Percentiles rank a stretch among this genome's conserved stretches.
Evolutionary conservation across 2,329 filamentous ascomycete species (phyloP).

Genomic region (Epichloe typhina): DNA sequence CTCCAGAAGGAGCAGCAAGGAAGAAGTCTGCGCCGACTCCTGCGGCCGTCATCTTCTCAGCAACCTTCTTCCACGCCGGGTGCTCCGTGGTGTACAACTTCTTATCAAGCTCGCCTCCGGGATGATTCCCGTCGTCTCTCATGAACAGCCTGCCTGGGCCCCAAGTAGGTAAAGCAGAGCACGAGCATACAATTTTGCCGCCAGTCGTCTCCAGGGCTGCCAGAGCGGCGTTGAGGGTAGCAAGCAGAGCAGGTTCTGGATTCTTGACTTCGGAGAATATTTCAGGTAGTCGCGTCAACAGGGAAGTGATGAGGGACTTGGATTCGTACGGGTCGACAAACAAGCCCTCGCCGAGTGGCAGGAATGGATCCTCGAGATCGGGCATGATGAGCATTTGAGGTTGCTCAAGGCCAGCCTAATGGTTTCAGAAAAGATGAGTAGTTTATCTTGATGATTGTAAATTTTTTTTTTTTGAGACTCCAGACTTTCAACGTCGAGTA

Average conservation of each 20-base stretch:
- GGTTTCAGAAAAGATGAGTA: not conserved
- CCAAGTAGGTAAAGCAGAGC: slow-evolving; percentile 81
- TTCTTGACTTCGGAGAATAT: slow-evolving; percentile 85
- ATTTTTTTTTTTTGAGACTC: not conserved
- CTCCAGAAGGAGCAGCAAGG: slow-evolving; percentile 76
- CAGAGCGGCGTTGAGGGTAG: slow-evolving; percentile 70
- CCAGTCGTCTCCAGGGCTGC: slow-evolving; percentile 77
- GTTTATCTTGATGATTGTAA: not conserved
- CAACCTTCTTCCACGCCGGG: slow-evolving; percentile 71
- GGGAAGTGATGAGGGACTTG: slow-evolving; percentile 71
- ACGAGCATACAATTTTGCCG: slow-evolving; percentile 80
- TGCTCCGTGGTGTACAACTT: slow-evolving; percentile 87
- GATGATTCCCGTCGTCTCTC: slow-evolving; percentile 77
- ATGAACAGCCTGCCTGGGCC: slow-evolving; percentile 76
- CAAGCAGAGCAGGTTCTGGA: slow-evolving; percentile 77
- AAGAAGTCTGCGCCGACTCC: slow-evolving; percentile 92
- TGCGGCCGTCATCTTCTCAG: slow-evolving; percentile 73
- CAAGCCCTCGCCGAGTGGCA: slow-evolving; percentile 78
- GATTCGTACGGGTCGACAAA: slow-evolving; percentile 93
- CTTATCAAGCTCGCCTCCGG: slow-evolving; percentile 79
- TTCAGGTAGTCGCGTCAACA: slow-evolving; percentile 69
- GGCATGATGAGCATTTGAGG: slow-evolving; percentile 99
- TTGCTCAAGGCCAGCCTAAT: slow-evolving; percentile 58
- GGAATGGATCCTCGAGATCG: slow-evolving; percentile 90
- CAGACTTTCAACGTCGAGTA: slow-evolving; percentile 7